Percentiles rank a stretch among this genome's conserved stretches.
These are phyloP conservation scores for Epichloe hybrida DNA, from an alignment of 2,329 filamentous ascomycete genomes.

Conservation along the genomic window DNA sequence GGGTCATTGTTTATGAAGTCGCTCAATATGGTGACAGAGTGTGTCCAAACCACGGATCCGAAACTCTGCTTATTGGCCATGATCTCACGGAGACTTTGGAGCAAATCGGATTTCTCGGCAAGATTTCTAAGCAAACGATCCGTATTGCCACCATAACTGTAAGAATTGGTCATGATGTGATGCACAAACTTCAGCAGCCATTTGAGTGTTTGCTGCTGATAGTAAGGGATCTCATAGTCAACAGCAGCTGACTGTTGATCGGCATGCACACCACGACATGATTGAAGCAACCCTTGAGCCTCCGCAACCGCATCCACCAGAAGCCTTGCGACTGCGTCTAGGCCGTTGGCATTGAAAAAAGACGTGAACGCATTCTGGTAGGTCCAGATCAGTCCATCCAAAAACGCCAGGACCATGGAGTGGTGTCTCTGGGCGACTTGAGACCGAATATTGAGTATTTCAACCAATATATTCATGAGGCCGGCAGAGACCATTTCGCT, in stretches of 20 bases:
- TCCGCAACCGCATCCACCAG: constrained; percentile 65
- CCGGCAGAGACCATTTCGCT: constrained; percentile 80
- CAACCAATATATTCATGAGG: constrained; percentile 77
- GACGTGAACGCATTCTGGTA: constrained; percentile 74
- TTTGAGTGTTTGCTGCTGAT: constrained; percentile 84
- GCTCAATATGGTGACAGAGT: constrained; percentile 79
- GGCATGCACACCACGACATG: constrained; percentile 57
- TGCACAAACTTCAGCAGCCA: constrained; percentile 94
- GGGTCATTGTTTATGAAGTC: constrained; percentile 98
- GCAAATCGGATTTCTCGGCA: constrained; percentile 79
- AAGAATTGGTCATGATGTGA: constrained; percentile 77
- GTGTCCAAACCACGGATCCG: constrained; percentile 91
- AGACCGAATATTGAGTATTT: constrained; percentile 75
- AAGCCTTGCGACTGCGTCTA: constrained; percentile 82
- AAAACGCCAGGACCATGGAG: constrained; percentile 69
- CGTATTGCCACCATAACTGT: constrained; percentile 59
- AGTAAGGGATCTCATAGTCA: constrained; percentile 88
- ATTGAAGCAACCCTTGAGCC: constrained; percentile 51
- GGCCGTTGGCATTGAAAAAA: constrained; percentile 72
- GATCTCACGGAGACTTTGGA: constrained; percentile 66
- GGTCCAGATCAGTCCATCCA: constrained; percentile 78
- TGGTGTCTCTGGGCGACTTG: constrained; percentile 71
- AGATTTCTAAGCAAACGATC: constrained; percentile 84
- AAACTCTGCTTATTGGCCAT: constrained; percentile 69
- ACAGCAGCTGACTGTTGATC: constrained; percentile 64